These are phyloP conservation scores for Tylopilus sp. DNA, from an alignment of 768 basidiomycete species.

Conservation along the genomic window DNA sequence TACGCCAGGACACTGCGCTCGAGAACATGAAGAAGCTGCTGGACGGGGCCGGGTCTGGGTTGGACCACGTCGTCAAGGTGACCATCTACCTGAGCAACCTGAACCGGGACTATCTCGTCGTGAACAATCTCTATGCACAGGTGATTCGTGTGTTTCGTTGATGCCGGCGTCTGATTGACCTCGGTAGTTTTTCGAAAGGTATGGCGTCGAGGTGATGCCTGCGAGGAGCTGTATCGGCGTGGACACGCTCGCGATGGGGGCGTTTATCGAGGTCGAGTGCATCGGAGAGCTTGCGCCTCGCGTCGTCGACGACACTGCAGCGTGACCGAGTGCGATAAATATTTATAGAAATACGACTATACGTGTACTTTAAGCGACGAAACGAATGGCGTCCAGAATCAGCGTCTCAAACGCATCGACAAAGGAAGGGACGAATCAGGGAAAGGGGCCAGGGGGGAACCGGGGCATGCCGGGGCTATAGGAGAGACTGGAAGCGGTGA, in stretches of 20 bases:
- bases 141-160: conserved; percentile 16
- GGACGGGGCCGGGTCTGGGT: conserved; percentile 35
- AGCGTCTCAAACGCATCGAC: neutral
- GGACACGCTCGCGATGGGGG: conserved; percentile 47
- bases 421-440: conserved; percentile 3
- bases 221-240: conserved; percentile 48
- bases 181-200: conserved; percentile 48
- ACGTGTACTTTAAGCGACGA: neutral
- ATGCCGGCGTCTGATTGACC: neutral
- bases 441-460: neutral
- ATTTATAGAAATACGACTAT: neutral
- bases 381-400: neutral
- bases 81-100: conserved; percentile 40
- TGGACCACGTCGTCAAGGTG: conserved; percentile 39
- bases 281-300: conserved; percentile 38
- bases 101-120: conserved; percentile 33
- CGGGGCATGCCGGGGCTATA: neutral
- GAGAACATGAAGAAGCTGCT: conserved; percentile 39
- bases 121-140: conserved; percentile 41
- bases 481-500: neutral
- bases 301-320: too few species aligned
- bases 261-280: conserved; percentile 61
- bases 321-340: too few species aligned
- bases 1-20: conserved; percentile 33
- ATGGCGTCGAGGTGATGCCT: conserved; percentile 39